Base-by-base conservation (phyloP, 2,329 filamentous ascomycete genomes). In the Xylariaceae sp. region DNA sequence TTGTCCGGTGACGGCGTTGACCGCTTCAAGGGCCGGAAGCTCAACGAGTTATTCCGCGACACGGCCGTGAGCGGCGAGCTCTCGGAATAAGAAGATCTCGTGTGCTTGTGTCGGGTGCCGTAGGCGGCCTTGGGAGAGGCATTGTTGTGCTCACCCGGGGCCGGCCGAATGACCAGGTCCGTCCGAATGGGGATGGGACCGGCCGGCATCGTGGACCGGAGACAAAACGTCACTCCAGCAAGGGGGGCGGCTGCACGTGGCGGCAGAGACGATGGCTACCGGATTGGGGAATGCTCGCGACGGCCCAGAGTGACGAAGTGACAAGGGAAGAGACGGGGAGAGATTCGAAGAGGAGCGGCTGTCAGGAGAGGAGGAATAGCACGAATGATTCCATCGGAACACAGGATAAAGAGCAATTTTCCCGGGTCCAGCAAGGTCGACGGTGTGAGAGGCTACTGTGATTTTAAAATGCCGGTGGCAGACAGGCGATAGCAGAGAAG, bases 1-100 rank as follows among this genome's bases (percentile, higher is more conserved):
- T 89, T 92, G 56, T 75, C 70, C 28, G 73, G 72, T 19, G 66
- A 64, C 39, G 70, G 68, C 63, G 73, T 76, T 46, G 71, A 62
- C 46, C 74, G 67, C 57, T 77, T 77, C 29, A 69, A 59, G 12
- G 74, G 73, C 14, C 74, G 72, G 47, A 76, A 76, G n/a, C 67
- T 76, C 38, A 76, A 48, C 15, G 73, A 77, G 46, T 75, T 77
- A 46, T 76, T 77, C 45, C 73, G 63, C 12, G 73, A 73, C 33
- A 65, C 59, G 31, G 51, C 49, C 7, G 51, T 54, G 29, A 77
- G 61, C 8, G 72, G 68, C 7, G 73, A 77, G n/a, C 65, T 59
- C 36, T 77, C 73, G 17, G 73, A 75, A 53, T 77, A 77, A 11
- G 73, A 77, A 16, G 73, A 77, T 40, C 73, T 65, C 26, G 73